Base-by-base conservation (phyloP, 2,329 filamentous ascomycete species). In the Phialophora chinensis region DNA sequence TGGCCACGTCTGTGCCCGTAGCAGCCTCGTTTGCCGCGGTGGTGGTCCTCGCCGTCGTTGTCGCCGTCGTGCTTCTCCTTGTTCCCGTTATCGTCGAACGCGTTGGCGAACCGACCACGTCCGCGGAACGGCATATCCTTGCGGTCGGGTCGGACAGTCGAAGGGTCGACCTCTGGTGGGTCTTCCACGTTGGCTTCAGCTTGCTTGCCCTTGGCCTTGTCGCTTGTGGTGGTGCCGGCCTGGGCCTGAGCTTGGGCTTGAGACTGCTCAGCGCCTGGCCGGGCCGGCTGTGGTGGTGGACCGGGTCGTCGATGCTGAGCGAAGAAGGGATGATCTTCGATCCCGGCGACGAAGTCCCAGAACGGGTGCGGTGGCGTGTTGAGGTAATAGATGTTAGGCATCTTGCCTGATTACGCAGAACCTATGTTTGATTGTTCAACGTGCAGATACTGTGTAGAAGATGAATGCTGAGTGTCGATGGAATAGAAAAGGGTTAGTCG, bases 311-410 rank as follows among this genome's bases (percentile, higher is more conserved):
- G 75, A 60, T 77, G 75, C 68, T 75, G 76, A 60, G 74, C 74
- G 68, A 81, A 82, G 75, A 81, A 80, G 29, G 83, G 80, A 72
- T 84, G 79, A 27, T 78, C 74, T 70, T 86, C 84, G 12, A 87
- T 77, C 67, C 76, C 78, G 60, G 82, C 79, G 61, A 86, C 71
- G 66, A 83, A 84, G 74, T 87, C 84, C 85, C 85, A 86, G 74
- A 87, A 85, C 60, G 84, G 82, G 72, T 81, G 72, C 42, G 68
- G 70, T 33, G 69, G 70, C 23, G 71, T 64, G 63, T 73, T 74
- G 61, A 85, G 80, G 73, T 85, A 83, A 65, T 80, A 79, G 66
- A 86, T 77, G 70, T 82, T 82, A 73, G 84, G 81, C 84, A 86
- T 86, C 65, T 74, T 81, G 71, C 49, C 62, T 35, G 59, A 53